Evolutionary conservation across 345 rosid genomes (phyloP).

Genomic region (Laguncularia racemosa): DNA sequence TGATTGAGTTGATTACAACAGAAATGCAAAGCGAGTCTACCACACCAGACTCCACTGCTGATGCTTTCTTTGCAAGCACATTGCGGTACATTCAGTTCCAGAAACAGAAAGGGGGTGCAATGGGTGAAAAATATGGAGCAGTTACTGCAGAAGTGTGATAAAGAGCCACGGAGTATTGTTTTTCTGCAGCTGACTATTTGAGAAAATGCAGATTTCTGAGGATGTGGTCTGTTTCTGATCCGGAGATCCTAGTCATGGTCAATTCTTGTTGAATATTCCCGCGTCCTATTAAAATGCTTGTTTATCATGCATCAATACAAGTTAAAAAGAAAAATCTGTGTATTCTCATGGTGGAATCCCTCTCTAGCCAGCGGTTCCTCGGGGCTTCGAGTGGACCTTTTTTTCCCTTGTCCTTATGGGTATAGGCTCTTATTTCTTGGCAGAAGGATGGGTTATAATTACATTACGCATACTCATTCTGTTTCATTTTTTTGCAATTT

Average conservation of each 20-base stretch:
- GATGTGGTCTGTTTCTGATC: background rate
- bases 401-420: too few relatives aligned
- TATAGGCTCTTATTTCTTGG: too few relatives aligned
- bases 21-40: constrained; percentile 78
- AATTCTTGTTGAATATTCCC: background rate
- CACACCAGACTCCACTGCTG: constrained; percentile 53
- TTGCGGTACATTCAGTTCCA: constrained; percentile 76
- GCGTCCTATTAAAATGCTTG: background rate
- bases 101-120: constrained; percentile 89
- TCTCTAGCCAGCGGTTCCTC: background rate
- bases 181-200: too few relatives aligned
- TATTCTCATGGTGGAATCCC: background rate
- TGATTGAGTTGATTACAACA: constrained; percentile 61
- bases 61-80: constrained; percentile 76
- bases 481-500: background rate
- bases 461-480: too few relatives aligned
- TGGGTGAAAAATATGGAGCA: constrained; percentile 71
- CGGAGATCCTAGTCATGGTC: background rate
- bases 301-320: background rate
- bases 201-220: background rate
- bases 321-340: background rate
- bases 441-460: too few relatives aligned
- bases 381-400: too few relatives aligned
- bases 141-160: constrained; percentile 44
- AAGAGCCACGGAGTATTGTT: too few relatives aligned